Percentiles rank a stretch among this genome's conserved stretches.
phyloP scores from a whole-genome alignment of 2,329 filamentous ascomycete genomes.

The Penicillium capsulatum region DNA sequence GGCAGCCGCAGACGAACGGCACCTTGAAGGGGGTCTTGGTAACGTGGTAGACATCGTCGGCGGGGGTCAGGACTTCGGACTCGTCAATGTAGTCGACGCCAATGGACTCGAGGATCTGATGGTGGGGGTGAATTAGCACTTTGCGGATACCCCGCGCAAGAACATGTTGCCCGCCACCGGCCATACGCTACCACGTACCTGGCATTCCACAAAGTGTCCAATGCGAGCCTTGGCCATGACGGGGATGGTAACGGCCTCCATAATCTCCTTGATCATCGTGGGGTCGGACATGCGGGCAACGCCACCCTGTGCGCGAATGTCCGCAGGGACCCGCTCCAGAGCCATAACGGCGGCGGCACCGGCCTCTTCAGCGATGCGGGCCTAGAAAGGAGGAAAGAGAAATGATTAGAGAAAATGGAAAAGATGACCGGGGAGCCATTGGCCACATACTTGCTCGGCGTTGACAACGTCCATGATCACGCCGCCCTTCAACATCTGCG shows the following conservation, averaged over 20 bases:
- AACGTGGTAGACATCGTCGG: constrained; percentile 86
- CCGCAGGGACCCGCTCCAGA: constrained; percentile 91
- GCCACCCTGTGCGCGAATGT: constrained; percentile 87
- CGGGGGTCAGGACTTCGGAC: constrained; percentile 93
- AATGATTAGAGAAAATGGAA: background rate
- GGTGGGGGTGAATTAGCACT: background rate
- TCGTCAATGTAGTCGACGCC: constrained; percentile 98
- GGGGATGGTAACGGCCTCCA: constrained; percentile 89
- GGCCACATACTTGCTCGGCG: constrained; percentile 64
- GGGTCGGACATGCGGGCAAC: constrained; percentile 98
- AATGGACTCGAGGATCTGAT: constrained; percentile 83
- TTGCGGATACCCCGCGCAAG: background rate
- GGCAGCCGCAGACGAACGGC: constrained; percentile 94
- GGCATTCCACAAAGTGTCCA: constrained; percentile 96
- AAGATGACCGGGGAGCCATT: background rate
- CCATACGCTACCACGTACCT: constrained; percentile 46
- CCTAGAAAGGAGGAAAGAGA: constrained; percentile 48
- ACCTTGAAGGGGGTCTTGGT: constrained; percentile 77
- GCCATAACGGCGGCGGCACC: constrained; percentile 98
- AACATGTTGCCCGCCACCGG: background rate
- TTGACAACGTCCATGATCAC: constrained; percentile 99
- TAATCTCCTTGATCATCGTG: constrained; percentile 89
- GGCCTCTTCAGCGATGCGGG: constrained; percentile 94
- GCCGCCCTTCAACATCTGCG: constrained; percentile 97
- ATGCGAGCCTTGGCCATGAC: constrained; percentile 99